phyloP scores from a whole-genome alignment of 208 protist genomes.

The Leishmania tropica region DNA sequence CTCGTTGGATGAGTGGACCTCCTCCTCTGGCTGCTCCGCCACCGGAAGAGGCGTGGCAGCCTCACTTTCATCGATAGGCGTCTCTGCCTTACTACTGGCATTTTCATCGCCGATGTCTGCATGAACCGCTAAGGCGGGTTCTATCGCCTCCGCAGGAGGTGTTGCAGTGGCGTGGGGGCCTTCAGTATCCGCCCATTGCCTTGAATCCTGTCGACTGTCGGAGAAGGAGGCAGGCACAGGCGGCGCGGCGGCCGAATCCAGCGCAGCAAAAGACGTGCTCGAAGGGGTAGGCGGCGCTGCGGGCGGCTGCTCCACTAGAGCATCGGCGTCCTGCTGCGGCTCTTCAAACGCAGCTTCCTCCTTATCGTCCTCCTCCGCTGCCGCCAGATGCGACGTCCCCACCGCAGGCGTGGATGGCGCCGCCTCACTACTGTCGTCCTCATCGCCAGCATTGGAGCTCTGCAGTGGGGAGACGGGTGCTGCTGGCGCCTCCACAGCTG shows the following conservation, averaged over 20 bases:
- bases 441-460: not conserved
- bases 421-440: not conserved
- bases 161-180: not conserved
- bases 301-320: not conserved
- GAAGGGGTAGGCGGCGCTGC: not conserved
- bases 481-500: not conserved
- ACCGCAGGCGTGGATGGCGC: not conserved
- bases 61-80: not conserved
- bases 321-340: not conserved
- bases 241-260: not conserved
- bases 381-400: not conserved
- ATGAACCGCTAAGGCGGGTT: not conserved
- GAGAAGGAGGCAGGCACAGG: not conserved
- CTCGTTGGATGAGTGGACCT: too few relatives aligned
- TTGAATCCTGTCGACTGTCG: not conserved
- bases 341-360: not conserved
- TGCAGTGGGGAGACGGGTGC: not conserved
- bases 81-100: not conserved
- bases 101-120: not conserved
- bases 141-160: not conserved
- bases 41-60: not conserved
- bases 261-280: slow-evolving; percentile 5
- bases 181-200: not conserved
- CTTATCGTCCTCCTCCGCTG: not conserved
- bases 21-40: too few relatives aligned